These are phyloP conservation scores for Sugiyamaella japonica DNA, from an alignment of 1,139 yeast species.

Conservation along the genomic window DNA sequence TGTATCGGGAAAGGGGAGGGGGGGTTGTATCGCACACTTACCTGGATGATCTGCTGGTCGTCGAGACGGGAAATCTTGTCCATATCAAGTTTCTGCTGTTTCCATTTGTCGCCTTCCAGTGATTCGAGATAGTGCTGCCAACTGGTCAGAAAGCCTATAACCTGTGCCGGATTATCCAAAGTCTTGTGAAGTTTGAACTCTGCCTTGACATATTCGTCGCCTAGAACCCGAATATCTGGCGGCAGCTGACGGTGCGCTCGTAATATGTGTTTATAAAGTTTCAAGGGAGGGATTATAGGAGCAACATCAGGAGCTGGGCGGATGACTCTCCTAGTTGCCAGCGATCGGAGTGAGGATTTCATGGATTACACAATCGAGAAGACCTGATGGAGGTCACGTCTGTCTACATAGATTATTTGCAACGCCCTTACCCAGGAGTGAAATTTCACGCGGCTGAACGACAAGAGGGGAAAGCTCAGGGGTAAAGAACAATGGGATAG, in stretches of 20 bases:
- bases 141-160: slow-evolving; percentile 86
- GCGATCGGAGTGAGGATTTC: slow-evolving; percentile 51
- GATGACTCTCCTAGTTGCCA: slow-evolving; percentile 60
- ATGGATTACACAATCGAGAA: neutral
- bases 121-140: slow-evolving; percentile 85
- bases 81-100: slow-evolving; percentile 62
- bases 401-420: neutral
- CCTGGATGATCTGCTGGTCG: slow-evolving; percentile 89
- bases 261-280: slow-evolving; percentile 70
- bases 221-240: slow-evolving; percentile 67
- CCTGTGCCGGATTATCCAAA: slow-evolving; percentile 86
- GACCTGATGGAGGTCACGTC: too few relatives aligned
- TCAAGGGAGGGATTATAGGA: slow-evolving; percentile 70
- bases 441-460: neutral
- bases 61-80: slow-evolving; percentile 76
- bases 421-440: neutral
- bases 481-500: neutral
- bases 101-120: slow-evolving; percentile 78
- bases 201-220: slow-evolving; percentile 84
- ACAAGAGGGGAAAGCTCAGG: slow-evolving; percentile 11
- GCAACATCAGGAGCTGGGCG: slow-evolving; percentile 43
- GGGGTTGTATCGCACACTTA: slow-evolving; percentile 21
- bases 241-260: slow-evolving; percentile 73
- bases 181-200: slow-evolving; percentile 86
- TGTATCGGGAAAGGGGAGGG: too few relatives aligned